phyloP scores from a whole-genome alignment of 2,329 filamentous ascomycete species.

The Hortaea sp. region DNA sequence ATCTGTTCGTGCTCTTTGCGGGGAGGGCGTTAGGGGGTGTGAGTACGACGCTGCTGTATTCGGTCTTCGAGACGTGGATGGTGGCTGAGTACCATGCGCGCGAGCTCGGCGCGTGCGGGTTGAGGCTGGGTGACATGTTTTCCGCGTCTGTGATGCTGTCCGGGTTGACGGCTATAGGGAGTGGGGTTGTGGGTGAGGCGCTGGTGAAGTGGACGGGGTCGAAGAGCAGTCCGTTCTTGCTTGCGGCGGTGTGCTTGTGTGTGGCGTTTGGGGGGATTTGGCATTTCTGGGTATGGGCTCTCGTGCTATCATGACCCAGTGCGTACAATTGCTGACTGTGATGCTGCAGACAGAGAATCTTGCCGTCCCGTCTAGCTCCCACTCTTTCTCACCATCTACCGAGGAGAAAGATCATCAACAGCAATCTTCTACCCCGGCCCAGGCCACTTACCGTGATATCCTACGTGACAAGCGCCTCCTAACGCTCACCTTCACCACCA shows the following conservation, averaged over 20 bases:
- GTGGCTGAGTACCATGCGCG: not conserved
- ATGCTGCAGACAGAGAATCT: too few species aligned
- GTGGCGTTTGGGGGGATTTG: not conserved
- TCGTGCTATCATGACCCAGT: too few species aligned
- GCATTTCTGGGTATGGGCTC: not conserved
- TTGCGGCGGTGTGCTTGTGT: constrained; percentile 20
- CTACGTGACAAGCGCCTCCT: constrained; percentile 37
- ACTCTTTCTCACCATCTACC: too few species aligned
- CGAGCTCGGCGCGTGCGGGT: not conserved
- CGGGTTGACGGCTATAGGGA: constrained; percentile 45
- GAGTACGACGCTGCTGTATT: constrained; percentile 13
- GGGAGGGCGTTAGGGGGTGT: constrained; percentile 32
- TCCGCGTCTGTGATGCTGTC: constrained; percentile 45
- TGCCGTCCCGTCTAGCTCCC: too few species aligned
- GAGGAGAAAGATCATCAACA: too few species aligned
- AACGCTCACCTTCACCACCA: constrained; percentile 43
- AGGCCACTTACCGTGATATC: too few species aligned
- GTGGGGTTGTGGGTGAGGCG: constrained; percentile 44
- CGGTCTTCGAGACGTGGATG: not conserved
- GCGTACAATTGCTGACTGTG: too few species aligned
- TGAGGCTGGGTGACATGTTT: not conserved
- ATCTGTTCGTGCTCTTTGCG: constrained; percentile 38
- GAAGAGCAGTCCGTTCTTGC: constrained; percentile 44
- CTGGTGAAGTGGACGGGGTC: constrained; percentile 40
- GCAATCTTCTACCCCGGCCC: not conserved